phyloP scores from a whole-genome alignment of 257 asterid genomes.

The Solanum megistacrolobum region DNA sequence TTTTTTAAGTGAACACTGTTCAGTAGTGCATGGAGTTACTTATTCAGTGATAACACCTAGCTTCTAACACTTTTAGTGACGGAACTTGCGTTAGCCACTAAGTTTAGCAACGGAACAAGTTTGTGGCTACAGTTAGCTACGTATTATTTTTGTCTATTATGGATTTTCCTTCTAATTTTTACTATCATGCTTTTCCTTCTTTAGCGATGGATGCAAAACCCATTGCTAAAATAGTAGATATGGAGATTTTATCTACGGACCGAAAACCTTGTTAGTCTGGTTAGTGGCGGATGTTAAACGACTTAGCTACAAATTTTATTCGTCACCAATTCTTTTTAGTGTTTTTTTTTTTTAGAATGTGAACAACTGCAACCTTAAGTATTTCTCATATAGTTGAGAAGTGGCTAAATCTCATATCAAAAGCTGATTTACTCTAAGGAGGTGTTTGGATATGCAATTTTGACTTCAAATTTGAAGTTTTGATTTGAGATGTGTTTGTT shows the following conservation, averaged over 20 bases:
- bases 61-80: not conserved
- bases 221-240: not conserved
- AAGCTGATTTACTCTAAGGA: not conserved
- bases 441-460: not conserved
- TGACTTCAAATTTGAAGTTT: not conserved
- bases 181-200: not conserved
- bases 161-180: not conserved
- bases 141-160: not conserved
- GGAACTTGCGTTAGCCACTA: not conserved
- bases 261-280: not conserved
- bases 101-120: not conserved
- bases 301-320: not conserved
- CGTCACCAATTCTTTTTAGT: not conserved
- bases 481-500: not conserved
- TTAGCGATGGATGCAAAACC: not conserved
- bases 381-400: not conserved
- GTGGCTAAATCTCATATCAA: not conserved
- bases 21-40: not conserved
- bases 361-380: not conserved
- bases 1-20: not conserved
- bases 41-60: not conserved
- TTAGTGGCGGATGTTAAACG: not conserved
- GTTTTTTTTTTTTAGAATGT: not conserved
- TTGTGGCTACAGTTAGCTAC: not conserved
- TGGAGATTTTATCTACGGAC: not conserved